phyloP scores from a whole-genome alignment of 345 rosid species.

The Carallia pectinifolia region DNA sequence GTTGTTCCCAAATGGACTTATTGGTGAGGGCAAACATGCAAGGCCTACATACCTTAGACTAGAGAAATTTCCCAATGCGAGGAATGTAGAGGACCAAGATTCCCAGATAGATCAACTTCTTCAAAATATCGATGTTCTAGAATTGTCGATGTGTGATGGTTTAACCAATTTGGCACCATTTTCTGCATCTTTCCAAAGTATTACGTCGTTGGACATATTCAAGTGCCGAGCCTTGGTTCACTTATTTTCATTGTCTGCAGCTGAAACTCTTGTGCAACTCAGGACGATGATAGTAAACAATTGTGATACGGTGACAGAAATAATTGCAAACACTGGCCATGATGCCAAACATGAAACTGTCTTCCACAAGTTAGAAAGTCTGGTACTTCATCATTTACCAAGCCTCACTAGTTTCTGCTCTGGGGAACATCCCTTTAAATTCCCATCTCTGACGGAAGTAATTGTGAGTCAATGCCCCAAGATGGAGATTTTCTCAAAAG shows the following conservation, averaged over 20 bases:
- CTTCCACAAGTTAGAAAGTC: background rate
- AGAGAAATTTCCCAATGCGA: background rate
- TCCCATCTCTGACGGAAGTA: conserved; percentile 10
- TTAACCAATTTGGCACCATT: conserved; percentile 8
- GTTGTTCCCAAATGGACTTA: background rate
- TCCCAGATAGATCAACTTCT: background rate
- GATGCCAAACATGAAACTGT: background rate
- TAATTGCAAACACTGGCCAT: background rate
- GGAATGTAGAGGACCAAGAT: background rate
- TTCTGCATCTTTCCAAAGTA: background rate
- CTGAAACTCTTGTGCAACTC: conserved; percentile 9
- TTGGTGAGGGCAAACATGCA: background rate
- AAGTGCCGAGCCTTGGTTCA: background rate
- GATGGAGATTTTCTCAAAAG: conserved; percentile 2
- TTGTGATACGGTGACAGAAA: conserved; percentile 9
- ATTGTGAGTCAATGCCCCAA: conserved; percentile 6
- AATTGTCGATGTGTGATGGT: background rate
- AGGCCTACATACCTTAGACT: background rate
- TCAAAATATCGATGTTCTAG: background rate
- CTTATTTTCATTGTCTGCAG: background rate
- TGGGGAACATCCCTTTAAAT: background rate
- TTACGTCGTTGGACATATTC: background rate
- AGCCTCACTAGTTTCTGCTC: conserved; percentile 11
- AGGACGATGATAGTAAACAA: background rate
- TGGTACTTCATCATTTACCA: background rate